These are phyloP conservation scores for Diaporthe caulivora DNA, from an alignment of 2,329 filamentous ascomycete species.

Conservation along the genomic window DNA sequence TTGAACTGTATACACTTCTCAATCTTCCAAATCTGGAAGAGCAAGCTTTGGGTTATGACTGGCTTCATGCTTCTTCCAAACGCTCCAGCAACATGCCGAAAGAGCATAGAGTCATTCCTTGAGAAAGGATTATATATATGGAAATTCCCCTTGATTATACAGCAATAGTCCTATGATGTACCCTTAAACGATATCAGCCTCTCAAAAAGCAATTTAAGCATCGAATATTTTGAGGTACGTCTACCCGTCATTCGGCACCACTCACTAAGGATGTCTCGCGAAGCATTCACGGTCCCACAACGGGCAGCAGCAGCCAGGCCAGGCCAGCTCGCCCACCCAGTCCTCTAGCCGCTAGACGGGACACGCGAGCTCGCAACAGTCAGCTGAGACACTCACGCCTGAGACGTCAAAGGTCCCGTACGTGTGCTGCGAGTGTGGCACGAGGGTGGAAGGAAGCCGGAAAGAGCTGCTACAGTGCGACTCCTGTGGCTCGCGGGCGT, in stretches of 20 bases:
- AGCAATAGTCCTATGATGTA: fast-evolving
- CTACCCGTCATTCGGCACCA: fast-evolving
- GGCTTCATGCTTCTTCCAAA: neutral
- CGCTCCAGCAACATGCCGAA: neutral
- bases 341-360: neutral
- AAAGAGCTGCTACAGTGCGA: neutral
- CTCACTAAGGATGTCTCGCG: neutral
- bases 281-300: conserved; percentile 1
- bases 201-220: neutral
- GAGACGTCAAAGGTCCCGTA: neutral
- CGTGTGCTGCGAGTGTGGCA: neutral
- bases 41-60: neutral
- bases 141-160: neutral
- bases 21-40: neutral
- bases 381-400: neutral
- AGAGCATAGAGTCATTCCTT: neutral
- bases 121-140: neutral
- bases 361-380: neutral
- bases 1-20: too few relatives aligned
- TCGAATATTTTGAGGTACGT: neutral
- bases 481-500: neutral
- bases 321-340: neutral
- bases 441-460: neutral
- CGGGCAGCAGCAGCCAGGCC: neutral
- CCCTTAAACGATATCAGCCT: neutral